Evolutionary conservation across 2,329 filamentous ascomycete genomes (phyloP).

Genomic region (Trichoderma harzianum): DNA sequence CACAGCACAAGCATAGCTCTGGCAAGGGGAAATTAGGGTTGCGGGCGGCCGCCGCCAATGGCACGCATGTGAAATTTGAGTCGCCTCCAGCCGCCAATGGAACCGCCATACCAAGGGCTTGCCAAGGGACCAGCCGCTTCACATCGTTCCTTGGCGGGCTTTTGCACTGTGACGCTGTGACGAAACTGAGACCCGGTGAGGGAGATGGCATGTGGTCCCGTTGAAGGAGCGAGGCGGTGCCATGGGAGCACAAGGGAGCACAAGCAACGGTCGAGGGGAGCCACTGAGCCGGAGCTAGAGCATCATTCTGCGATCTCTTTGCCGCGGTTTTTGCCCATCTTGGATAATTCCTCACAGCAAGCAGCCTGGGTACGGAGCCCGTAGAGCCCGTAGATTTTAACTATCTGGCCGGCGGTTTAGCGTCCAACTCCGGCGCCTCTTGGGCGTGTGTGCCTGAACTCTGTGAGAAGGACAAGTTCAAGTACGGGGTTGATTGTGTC

Average conservation of each 20-base stretch:
- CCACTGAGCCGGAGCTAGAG: background rate
- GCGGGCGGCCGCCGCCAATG: constrained; percentile 6
- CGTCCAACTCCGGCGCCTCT: background rate
- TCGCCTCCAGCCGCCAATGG: constrained; percentile 7
- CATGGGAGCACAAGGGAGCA: background rate
- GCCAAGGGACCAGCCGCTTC: constrained; percentile 1
- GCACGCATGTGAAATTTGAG: constrained; percentile 9
- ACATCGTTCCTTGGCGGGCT: background rate
- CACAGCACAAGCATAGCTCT: background rate
- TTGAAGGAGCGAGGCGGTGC: constrained; percentile 14
- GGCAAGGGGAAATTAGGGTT: background rate
- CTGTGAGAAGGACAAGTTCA: background rate
- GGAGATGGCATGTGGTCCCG: background rate
- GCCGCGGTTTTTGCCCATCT: background rate
- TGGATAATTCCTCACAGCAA: background rate
- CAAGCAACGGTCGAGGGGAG: background rate
- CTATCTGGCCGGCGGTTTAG: background rate
- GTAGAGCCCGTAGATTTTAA: background rate
- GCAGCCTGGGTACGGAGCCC: background rate
- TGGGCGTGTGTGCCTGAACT: background rate
- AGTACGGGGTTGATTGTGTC: background rate
- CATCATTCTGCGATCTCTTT: background rate
- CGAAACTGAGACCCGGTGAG: background rate
- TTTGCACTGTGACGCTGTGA: constrained; percentile 1
- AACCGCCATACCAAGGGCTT: constrained; percentile 6